A percentile compares a stretch with the other conserved stretches of the same genome.
Evolutionary conservation across 495 filamentous ascomycete genomes (phyloP).

Genomic region (Delitschia confertaspora): DNA sequence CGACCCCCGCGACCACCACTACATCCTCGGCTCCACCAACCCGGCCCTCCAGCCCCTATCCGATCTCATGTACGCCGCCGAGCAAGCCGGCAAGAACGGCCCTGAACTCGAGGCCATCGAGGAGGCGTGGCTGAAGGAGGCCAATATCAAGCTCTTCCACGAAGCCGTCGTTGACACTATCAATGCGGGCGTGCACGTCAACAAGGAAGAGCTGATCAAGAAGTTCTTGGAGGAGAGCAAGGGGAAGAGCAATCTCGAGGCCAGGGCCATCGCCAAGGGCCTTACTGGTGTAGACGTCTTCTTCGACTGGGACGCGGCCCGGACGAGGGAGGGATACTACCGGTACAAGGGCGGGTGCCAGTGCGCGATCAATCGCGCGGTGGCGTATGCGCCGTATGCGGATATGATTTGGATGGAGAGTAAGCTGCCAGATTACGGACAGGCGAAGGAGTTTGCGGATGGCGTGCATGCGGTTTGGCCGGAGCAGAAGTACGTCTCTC

Average conservation of each 20-base stretch:
- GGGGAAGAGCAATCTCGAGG: slow-evolving; percentile 81
- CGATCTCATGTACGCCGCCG: slow-evolving; percentile 84
- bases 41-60: slow-evolving; percentile 71
- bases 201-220: slow-evolving; percentile 57
- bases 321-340: slow-evolving; percentile 93
- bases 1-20: slow-evolving; percentile 86
- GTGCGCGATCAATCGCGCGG: slow-evolving; percentile 82
- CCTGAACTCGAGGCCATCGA: slow-evolving; percentile 82
- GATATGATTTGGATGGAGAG: slow-evolving; percentile 99
- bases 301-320: slow-evolving; percentile 88
- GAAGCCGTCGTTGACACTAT: slow-evolving; percentile 82
- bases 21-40: slow-evolving; percentile 88
- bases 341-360: slow-evolving; percentile 82
- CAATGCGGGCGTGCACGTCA: slow-evolving; percentile 50
- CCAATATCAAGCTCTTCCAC: slow-evolving; percentile 83
- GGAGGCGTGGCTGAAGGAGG: slow-evolving; percentile 73
- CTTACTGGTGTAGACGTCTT: slow-evolving; percentile 73
- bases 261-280: slow-evolving; percentile 70
- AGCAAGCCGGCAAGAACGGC: slow-evolving; percentile 72
- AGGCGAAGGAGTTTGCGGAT: slow-evolving; percentile 89
- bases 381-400: slow-evolving; percentile 88
- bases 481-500: slow-evolving; percentile 77
- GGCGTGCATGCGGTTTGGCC: slow-evolving; percentile 93
- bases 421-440: slow-evolving; percentile 84
- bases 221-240: slow-evolving; percentile 57